Evolutionary conservation across 1,139 yeast species (phyloP), one percentile per base, ranked within the genome.

Genomic region (Taphrina confusa): DNA sequence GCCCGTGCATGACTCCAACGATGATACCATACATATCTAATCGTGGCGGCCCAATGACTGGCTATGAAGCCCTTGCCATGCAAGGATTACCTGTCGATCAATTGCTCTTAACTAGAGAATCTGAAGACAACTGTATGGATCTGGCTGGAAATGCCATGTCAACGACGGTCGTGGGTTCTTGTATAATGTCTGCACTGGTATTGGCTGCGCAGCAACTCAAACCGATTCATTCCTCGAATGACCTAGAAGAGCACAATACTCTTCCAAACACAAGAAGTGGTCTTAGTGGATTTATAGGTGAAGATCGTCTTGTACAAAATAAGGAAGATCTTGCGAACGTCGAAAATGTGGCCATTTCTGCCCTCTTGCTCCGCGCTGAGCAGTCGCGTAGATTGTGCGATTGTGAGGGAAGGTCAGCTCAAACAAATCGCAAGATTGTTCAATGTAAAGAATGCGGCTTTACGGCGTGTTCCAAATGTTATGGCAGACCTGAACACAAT

Each of bases 11-110:
- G 22, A 60, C 62, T n/a, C 62, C 62, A 3, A 49, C 62, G 1
- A 57, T 58, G 27, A 60, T 60, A 36, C 61, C 62, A 3, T 60
- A 57, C 46, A 60, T 60, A 9, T 56, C 62, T 11, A 60, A 57
- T 36, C 57, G 62, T 20, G 62, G 62, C 11, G 62, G 62, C 4
- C 62, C 62, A 18, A 57, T 60, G 61, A 45, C 57, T 30, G 62
- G 62, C 1, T 60, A 56, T 22, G 62, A 60, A 27, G 55, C 62
- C 1, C 55, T 60, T 4, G 57, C 58, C 1, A 57, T 60, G 61
- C 62, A 60, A 37, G 62, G 62, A 16, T 28, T 60, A 2, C 62
- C 61, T 1, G 58, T 60, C n/a, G 62, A 60, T 11, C 57, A 52
- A 31, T 45, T 60, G 9, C 31, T 56, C 30, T 49, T 60, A 25